Conservation (phyloP, 140 eudicot genomes). For the Bidens hawaiensis region DNA sequence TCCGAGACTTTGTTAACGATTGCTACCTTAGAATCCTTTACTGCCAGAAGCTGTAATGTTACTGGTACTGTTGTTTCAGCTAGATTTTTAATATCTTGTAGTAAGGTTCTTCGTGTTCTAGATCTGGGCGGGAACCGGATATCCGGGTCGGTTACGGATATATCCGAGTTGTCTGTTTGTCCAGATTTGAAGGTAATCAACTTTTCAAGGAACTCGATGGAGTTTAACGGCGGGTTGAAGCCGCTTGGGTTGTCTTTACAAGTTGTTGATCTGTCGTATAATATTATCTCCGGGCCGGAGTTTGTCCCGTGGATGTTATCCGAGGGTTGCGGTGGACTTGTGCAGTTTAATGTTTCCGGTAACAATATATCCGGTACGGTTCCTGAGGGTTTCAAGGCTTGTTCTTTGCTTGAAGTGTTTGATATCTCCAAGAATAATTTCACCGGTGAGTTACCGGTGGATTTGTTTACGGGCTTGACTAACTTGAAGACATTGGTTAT, state of each 20-base stretch:
- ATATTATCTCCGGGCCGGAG: slow-evolving; percentile 46
- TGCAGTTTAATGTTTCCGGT: slow-evolving; percentile 41
- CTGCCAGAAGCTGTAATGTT: slow-evolving; percentile 34
- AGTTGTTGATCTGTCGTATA: slow-evolving; percentile 72
- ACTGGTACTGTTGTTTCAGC: neutral
- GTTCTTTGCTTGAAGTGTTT: slow-evolving; percentile 23
- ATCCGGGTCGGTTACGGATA: slow-evolving; percentile 55
- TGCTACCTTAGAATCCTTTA: slow-evolving; percentile 36
- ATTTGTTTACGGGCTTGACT: slow-evolving; percentile 38
- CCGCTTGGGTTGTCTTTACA: slow-evolving; percentile 13
- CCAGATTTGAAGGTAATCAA: slow-evolving; percentile 34
- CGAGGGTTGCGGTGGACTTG: slow-evolving; percentile 41
- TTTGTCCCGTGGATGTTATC: slow-evolving; percentile 63
- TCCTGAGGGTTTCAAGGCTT: slow-evolving; percentile 18
- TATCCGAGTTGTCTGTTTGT: slow-evolving; percentile 40
- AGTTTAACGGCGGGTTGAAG: slow-evolving; percentile 29
- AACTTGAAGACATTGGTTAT: slow-evolving; percentile 50
- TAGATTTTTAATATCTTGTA: slow-evolving; percentile 15
- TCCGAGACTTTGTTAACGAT: slow-evolving; percentile 39
- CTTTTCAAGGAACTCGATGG: slow-evolving; percentile 58
- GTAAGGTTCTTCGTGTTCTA: slow-evolving; percentile 28
- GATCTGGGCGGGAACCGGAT: slow-evolving; percentile 75
- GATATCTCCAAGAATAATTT: slow-evolving; percentile 45
- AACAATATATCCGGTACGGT: slow-evolving; percentile 40
- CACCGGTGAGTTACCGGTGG: slow-evolving; percentile 60